Evolutionary conservation across 495 filamentous ascomycete genomes (phyloP), one percentile per base, ranked within the genome.

Genomic region (Aspergillus baeticus): DNA sequence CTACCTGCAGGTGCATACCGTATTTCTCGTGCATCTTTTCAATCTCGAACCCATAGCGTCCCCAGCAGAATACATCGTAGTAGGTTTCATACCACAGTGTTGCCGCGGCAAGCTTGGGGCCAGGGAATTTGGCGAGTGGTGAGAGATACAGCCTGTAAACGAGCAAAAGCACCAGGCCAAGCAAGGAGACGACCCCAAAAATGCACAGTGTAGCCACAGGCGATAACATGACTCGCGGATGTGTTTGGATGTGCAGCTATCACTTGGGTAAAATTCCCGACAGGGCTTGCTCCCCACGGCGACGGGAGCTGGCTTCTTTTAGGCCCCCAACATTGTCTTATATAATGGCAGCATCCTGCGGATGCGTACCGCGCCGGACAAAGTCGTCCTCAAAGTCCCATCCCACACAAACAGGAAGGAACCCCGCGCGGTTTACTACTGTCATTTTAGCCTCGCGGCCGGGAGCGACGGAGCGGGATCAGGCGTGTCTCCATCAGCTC

Each of bases 41-140:
- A 50, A 72, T 70, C 39, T 67, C 41, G 26, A 62, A 69, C 10
- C 62, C 58, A 47, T 65, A 69, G n/a, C 55, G 38, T 4, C 64
- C 68, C 7, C 52, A 43, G 14, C 45, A 36, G 36, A 64, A 46
- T 1, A 51, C 35, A 52, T 72, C 68, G 29, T 62, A 69, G 26
- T 62, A 69, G 31, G 66, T 62, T 31, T 71, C 66, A 60, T 69
- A 71, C 64, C 59, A 66, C n/a, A 51, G 41, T 1, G 70, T 70
- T n/a, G 61, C n/a, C 0, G 70, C 68, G 2, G 77, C 80, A 31
- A 82, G 59, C 38, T 68, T 71, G 7, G 80, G 80, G 2, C 80
- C 80, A 0, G 76, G 78, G 29, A 79, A 70, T 10, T 64, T 59
- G 54, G 73, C 68, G 11, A 78, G 63, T 4, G 76, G 75, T 38